Conservation (phyloP, 2,329 filamentous ascomycete species). For the Fusarium fracticaudum region DNA sequence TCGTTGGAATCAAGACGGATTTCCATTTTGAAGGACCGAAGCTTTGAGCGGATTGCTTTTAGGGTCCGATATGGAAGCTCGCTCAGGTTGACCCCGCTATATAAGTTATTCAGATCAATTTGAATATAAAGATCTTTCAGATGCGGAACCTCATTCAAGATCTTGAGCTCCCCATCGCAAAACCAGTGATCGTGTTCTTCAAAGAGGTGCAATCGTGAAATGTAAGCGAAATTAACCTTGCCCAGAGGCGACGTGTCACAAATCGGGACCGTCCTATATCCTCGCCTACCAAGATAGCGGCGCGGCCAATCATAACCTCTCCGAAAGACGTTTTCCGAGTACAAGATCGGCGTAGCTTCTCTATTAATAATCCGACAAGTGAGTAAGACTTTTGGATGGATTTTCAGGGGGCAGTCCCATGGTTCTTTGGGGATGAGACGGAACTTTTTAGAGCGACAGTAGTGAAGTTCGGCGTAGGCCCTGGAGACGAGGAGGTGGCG, state of each 20-base stretch:
- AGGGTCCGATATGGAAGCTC: background rate
- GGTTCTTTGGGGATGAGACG: background rate
- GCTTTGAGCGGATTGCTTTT: background rate
- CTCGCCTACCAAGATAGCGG: background rate
- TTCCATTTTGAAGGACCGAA: background rate
- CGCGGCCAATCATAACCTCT: conserved; percentile 1
- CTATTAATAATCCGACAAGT: conserved; percentile 10
- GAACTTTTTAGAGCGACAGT: background rate
- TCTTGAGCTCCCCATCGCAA: background rate
- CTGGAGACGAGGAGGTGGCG: conserved; percentile 5
- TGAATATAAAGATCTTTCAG: conserved; percentile 14
- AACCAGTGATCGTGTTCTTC: background rate
- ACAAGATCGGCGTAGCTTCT: conserved; percentile 14
- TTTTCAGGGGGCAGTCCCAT: background rate
- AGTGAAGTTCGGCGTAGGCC: background rate
- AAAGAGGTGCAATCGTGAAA: conserved; percentile 2
- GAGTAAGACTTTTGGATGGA: background rate
- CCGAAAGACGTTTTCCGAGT: conserved; percentile 10
- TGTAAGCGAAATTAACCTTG: background rate
- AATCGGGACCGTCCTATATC: background rate
- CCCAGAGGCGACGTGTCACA: conserved; percentile 5
- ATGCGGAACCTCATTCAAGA: conserved; percentile 2
- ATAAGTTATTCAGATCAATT: background rate
- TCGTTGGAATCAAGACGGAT: background rate
- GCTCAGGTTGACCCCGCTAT: background rate